Evolutionary conservation across 371 early-diverging fungal species (phyloP), one percentile per base, ranked within the genome.

Genomic region (Mortierella sp.): DNA sequence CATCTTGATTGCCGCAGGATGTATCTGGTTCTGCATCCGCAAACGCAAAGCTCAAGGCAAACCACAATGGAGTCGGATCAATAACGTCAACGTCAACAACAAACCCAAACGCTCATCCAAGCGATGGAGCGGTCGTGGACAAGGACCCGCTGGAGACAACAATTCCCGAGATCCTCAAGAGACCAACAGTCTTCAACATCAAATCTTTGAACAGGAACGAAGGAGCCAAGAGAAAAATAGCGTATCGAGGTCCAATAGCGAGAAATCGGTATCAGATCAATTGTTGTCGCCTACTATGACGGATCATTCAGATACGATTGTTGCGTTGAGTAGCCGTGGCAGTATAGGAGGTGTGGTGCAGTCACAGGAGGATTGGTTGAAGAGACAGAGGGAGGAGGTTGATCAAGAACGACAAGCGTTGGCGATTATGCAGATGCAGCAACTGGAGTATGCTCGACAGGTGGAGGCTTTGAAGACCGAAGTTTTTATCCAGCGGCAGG

Each of bases 381-480:
- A 21, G 38, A 19, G 34, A 21, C 65, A 65, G 65, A 31, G 65
- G 38, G 65, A 16, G 24, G 65, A 38, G 21, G 65, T 65, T 9
- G 2, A 65, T 65, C 65, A 38, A 34, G 65, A 65, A 65, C 65
- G 65, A 14, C 38, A 65, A 8, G 65, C 65, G 38, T 65, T 65
- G 24, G 65, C 38, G 10, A 8, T 34, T 16, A 65, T 65, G 6
- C 65, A 65, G 24, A 38, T 65, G 65, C 65, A 65, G 24, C 38
- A 65, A 31, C 2, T 38, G 2, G 65, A 65, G 38, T 65, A 65
- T 7, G 21, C 21, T 31, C 19, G 65, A 3, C 38, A 65, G 24
- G 1, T 65, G 65, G 38, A 65, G 1, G 38, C 34, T 3, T 9
- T 24, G 9, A 38, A 9, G 38, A 3, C 6, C 14, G 38, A 65